Evolutionary conservation across 352 stramenopile genomes (phyloP), one percentile per base, ranked within the genome.

Genomic region (Elongisporangium senticosum): DNA sequence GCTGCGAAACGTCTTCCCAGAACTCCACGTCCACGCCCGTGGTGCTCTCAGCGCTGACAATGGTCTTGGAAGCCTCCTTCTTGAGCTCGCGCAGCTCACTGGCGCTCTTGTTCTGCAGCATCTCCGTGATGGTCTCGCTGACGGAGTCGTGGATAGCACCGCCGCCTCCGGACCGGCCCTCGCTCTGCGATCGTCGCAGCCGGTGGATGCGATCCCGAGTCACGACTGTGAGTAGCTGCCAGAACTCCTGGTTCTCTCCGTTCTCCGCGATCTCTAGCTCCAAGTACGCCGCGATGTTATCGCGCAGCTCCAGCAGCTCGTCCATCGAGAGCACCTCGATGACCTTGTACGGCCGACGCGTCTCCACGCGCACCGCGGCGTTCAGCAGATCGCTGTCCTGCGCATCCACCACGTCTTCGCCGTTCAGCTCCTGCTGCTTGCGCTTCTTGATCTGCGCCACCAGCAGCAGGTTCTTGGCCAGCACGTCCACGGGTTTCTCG

Each of bases 401-500:
- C 14, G 67, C 66, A 8, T 69, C 64, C 4, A 71, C 63, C 6
- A 78, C 65, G 3, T 74, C 72, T 7, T 81, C 69, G 4, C 76
- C 75, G n/a, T 86, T 77, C 19, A 87, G 63, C 49, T 90, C 77
- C 54, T 95, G 81, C 23, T 90, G 47, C 48, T 59, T 67, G 71
- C 40, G 83, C 23, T 90, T 49, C 48, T 59, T 67, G 71, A 39
- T 83, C 63, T 65, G 74, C 24, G 73, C 96, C 61, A 98, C 94
- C 1, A 99, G 69, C n/a, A 99, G 77, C 51, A 99, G 68, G 73
- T 99, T 99, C 79, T 99, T 99, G n/a, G 96, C 96, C 22, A 99
- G 65, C 43, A 98, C 60, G 72, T 99, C 97, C 62, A 99, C 90
- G 1, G 97, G 96, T 59, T 97, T 93, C 63, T 98, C 92, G n/a